Conservation (phyloP, 1,139 yeast species). For the Geotrichum cucujoidarum region DNA sequence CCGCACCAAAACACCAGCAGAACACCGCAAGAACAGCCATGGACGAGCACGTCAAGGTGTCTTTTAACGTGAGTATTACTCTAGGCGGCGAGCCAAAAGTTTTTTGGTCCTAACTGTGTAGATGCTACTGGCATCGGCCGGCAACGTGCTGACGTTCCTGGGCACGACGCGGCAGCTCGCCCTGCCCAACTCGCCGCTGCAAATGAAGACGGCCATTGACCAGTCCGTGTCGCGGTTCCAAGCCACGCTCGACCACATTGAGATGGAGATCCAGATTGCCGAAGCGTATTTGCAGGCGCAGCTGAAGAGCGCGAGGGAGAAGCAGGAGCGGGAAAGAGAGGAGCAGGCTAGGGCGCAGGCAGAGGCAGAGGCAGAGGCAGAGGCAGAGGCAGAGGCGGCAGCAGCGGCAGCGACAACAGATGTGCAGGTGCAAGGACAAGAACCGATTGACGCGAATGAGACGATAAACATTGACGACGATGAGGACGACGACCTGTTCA, state of each 20-base stretch:
- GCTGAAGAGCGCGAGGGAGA: background rate
- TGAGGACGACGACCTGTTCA: too few relatives aligned
- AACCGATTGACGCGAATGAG: background rate
- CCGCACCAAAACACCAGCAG: background rate
- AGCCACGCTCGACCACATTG: conserved; percentile 14
- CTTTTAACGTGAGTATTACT: conserved; percentile 4
- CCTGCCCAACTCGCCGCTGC: conserved; percentile 15
- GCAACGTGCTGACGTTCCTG: conserved; percentile 15
- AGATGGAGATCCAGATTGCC: conserved; percentile 12
- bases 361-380: background rate
- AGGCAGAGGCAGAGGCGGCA: background rate
- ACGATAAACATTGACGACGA: too few relatives aligned
- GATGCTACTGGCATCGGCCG: conserved; percentile 13
- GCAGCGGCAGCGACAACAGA: background rate
- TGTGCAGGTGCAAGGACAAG: background rate
- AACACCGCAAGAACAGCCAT: background rate
- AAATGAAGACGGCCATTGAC: conserved; percentile 14
- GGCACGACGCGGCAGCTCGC: conserved; percentile 15
- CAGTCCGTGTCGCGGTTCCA: conserved; percentile 12
- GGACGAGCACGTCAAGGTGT: conserved; percentile 8
- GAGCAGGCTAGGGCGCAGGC: background rate
- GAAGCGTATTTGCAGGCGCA: conserved; percentile 5
- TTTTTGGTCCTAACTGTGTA: background rate
- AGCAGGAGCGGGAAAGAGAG: background rate
- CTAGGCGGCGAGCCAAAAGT: background rate